phyloP scores from a whole-genome alignment of 306 rosid genomes.

The Oemleria cerasiformis region DNA sequence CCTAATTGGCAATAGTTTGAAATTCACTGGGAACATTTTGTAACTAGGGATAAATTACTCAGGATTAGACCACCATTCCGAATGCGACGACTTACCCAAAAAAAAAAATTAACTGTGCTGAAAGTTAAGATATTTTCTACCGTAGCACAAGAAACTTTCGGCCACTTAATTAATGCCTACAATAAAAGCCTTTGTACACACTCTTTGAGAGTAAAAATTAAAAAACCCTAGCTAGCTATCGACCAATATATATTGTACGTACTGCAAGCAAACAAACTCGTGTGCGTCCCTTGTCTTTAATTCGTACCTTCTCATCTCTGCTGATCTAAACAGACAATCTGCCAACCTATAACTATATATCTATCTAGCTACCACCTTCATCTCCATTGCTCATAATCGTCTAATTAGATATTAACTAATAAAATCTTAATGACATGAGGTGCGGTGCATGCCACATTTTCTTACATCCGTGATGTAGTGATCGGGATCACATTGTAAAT shows the following conservation, averaged over 20 bases:
- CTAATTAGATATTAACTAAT: no score
- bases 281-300: not conserved
- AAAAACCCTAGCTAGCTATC: not conserved
- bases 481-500: no score
- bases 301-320: not conserved
- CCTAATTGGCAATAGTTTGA: no score
- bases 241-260: not conserved
- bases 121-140: not conserved
- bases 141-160: not conserved
- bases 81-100: no score
- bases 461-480: no score
- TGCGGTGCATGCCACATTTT: no score
- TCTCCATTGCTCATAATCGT: no score
- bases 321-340: not conserved
- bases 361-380: not conserved
- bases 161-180: not conserved
- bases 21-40: no score
- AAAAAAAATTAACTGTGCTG: no score
- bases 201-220: not conserved
- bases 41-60: no score
- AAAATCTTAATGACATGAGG: no score
- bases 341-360: not conserved
- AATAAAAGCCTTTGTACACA: not conserved
- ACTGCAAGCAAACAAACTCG: not conserved
- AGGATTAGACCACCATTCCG: no score